Conservation (phyloP, 1,284 basidiomycete genomes). For the Omphalotus olearius region DNA sequence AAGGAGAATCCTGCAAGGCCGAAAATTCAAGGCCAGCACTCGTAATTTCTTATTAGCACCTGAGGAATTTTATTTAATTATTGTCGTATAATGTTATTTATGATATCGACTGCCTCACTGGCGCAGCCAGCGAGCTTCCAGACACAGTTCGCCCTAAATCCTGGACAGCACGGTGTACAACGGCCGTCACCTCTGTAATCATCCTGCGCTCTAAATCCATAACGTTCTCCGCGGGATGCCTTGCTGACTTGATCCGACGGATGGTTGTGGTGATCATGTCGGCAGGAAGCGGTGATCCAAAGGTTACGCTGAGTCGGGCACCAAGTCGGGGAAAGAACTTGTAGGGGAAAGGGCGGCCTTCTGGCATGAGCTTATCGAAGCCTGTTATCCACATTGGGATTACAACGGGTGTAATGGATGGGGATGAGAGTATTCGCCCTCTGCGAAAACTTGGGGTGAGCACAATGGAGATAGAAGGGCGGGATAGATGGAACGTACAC, state of each 20-base stretch:
- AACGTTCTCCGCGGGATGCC: conserved; percentile 9
- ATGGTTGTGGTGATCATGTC: conserved; percentile 34
- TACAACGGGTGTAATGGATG: conserved; percentile 67
- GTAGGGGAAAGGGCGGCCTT: conserved; percentile 67
- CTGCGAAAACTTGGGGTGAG: conserved; percentile 32
- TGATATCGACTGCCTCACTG: background rate
- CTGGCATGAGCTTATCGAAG: conserved; percentile 89
- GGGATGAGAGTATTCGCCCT: conserved; percentile 82
- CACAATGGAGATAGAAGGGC: conserved; percentile 1
- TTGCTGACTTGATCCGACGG: background rate
- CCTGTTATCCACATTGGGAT: conserved; percentile 95
- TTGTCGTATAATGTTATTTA: no score
- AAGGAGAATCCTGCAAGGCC: background rate
- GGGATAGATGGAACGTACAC: conserved; percentile 54
- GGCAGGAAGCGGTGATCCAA: conserved; percentile 61
- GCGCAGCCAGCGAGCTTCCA: conserved; percentile 24
- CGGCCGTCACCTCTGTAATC: conserved; percentile 51
- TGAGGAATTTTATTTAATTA: no score
- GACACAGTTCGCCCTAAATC: conserved; percentile 50
- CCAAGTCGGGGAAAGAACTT: conserved; percentile 68
- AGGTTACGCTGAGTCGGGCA: conserved; percentile 62
- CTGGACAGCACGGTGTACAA: conserved; percentile 59
- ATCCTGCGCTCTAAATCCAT: conserved; percentile 29
- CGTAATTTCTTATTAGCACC: no score
- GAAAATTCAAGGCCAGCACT: background rate